Base-by-base conservation (phyloP, 768 basidiomycete genomes). In the Russula virescens region DNA sequence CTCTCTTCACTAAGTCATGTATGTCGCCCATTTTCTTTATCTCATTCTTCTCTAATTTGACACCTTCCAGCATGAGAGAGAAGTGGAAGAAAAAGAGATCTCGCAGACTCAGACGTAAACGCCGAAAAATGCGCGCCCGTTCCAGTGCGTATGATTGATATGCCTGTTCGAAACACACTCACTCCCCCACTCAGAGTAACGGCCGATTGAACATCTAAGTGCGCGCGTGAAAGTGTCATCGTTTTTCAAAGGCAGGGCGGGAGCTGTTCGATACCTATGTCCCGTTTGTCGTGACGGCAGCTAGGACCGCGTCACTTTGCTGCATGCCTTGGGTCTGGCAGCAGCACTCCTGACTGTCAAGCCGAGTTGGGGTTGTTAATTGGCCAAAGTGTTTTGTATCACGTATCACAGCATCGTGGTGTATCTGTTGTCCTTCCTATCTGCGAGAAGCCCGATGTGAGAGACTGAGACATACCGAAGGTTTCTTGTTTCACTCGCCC, bases 71-170 rank as follows among this genome's bases (percentile, higher is more conserved):
- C 68, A 93, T 92, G 91, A 91, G 91, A 89, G 91, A 92, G 78
- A 93, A 93, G 87, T 93, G 91, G 91, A 92, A 92, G 86, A 94
- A 94, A 80, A 94, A 94, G 83, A 84, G 91, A 74, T 91, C 91
- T 68, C 86, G 91, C 75, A 89, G 91, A 74, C 91, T 94, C 80
- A 83, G 91, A 74, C 88, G 91, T 77, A 94, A 94, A 73, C 89
- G 91, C 82, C 87, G 91, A 88, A 94, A 94, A 83, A 93, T 93
- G 91, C 85, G 91, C 75, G 91, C 91, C 66, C 91, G 91, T 78
- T 93, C 91, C 82, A 93, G 91, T 93, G 70, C 68, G 91, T 87
- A 47, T 35, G 53, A 25, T 52, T 45, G 14, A 19, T 25, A n/a
- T 2, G 35, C 25, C n/a, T 35, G 26, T 50, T 45, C 21, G 59